These are phyloP conservation scores for Phytophthora multivora DNA, from an alignment of 352 stramenopile species.

Conservation along the genomic window DNA sequence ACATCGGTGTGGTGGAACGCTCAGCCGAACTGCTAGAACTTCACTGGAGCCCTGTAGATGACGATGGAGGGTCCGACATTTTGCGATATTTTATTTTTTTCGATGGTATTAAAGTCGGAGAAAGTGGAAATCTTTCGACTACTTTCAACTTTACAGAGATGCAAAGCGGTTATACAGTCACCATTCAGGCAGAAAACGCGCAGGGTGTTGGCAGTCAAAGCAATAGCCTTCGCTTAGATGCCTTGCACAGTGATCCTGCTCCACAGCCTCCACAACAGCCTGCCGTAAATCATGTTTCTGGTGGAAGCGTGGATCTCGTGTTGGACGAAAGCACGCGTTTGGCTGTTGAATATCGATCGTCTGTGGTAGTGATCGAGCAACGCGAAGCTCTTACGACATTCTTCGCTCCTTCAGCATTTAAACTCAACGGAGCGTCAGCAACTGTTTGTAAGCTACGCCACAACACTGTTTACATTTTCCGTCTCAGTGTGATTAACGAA, in stretches of 20 bases:
- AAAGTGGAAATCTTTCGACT: slow-evolving; percentile 32
- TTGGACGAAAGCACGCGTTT: slow-evolving; percentile 10
- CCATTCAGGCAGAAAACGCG: slow-evolving; percentile 46
- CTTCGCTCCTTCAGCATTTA: slow-evolving; percentile 31
- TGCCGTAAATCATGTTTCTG: slow-evolving; percentile 10
- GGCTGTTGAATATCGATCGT: slow-evolving; percentile 4
- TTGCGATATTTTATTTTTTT: slow-evolving; percentile 49
- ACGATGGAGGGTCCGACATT: slow-evolving; percentile 47
- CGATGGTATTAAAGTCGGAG: slow-evolving; percentile 39
- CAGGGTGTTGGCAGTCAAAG: slow-evolving; percentile 38
- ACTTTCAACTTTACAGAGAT: slow-evolving; percentile 19
- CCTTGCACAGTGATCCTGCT: not conserved
- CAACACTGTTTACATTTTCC: slow-evolving; percentile 55
- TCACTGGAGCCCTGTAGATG: slow-evolving; percentile 46
- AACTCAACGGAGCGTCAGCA: slow-evolving; percentile 14
- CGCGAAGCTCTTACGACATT: slow-evolving; percentile 15
- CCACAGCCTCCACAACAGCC: slow-evolving; percentile 6
- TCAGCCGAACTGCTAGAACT: slow-evolving; percentile 40
- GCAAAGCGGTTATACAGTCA: slow-evolving; percentile 17
- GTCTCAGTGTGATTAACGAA: slow-evolving; percentile 28
- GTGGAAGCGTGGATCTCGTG: slow-evolving; percentile 30
- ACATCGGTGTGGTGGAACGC: slow-evolving; percentile 36
- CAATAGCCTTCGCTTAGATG: slow-evolving; percentile 3
- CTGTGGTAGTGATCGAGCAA: slow-evolving; percentile 38
- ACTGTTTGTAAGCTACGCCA: slow-evolving; percentile 55